Evolutionary conservation across 495 filamentous ascomycete species (phyloP), one percentile per base, ranked within the genome.

Genomic region (Tuber umbilicatum): DNA sequence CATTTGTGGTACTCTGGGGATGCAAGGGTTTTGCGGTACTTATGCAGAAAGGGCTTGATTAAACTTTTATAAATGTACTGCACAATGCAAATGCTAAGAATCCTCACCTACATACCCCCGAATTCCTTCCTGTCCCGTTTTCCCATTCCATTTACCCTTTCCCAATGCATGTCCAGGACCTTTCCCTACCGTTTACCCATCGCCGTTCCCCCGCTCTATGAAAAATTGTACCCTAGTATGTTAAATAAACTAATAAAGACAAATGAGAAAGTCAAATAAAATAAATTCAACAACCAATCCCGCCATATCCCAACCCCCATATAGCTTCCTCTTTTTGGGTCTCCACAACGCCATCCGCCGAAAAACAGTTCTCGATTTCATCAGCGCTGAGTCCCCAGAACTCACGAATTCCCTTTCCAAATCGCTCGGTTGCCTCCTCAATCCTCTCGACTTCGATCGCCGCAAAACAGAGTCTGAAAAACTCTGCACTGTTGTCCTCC

Each of bases 391-490:
- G 87, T 76, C 86, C 84, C 91, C 92, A 97, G 82, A 97, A 97
- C 35, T 84, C 85, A 71, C 87, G 85, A 68, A 92, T 87, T 0
- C 90, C 94, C 27, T 89, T 85, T 4, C 88, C 88, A 79, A 96
- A 89, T 72, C 91, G 82, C 77, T 86, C 80, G 10, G 88, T 89
- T 69, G 88, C 87, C 19, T 79, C 76, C 35, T 84, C 85, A 37
- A 97, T 85, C 68, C 91, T 89, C 5, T 91, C 89, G 72, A 90
- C 89, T 43, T 88, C 84, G 81, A 93, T 90, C 12, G 93, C 94
- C 21, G 93, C 92, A 84, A 97, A 97, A 83, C 94, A 95, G 21
- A 97, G 76, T n/a, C 94, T 85, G 79, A 89, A 89, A 79, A 87
- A 94, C 73, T 86, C 86, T 86, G 89, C 92, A 4, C 89, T 89